phyloP scores from a whole-genome alignment of 345 rosid species.

The Heritiera littoralis region DNA sequence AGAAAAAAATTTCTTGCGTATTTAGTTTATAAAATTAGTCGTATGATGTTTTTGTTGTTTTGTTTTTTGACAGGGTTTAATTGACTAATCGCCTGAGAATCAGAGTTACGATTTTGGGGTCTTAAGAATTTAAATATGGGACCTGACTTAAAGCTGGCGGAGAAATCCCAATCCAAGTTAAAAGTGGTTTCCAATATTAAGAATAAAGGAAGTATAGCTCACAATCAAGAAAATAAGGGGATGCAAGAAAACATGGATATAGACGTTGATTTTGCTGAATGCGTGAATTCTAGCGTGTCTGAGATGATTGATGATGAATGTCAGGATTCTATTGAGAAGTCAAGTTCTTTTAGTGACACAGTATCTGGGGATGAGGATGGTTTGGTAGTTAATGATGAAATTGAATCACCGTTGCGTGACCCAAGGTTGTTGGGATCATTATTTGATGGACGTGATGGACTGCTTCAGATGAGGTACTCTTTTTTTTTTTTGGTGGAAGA shows the following conservation, averaged over 20 bases:
- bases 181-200: background rate
- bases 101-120: background rate
- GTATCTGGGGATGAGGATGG: constrained; percentile 8
- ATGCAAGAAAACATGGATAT: background rate
- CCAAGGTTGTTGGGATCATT: background rate
- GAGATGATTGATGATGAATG: constrained; percentile 8
- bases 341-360: constrained; percentile 15
- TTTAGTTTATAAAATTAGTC: background rate
- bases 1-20: background rate
- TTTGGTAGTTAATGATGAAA: constrained; percentile 2
- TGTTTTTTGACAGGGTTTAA: constrained; percentile 11
- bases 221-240: constrained; percentile 7
- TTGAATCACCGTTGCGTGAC: background rate
- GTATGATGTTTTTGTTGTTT: background rate
- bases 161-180: background rate
- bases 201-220: background rate
- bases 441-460: background rate
- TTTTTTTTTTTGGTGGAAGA: background rate
- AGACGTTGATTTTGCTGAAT: constrained; percentile 1
- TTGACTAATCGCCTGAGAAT: background rate
- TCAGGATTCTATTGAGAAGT: constrained; percentile 5
- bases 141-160: constrained; percentile 9
- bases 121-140: constrained; percentile 11
- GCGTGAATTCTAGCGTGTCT: background rate
- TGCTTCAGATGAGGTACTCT: constrained; percentile 2